Evolutionary conservation across 2,329 filamentous ascomycete species (phyloP).

Genomic region (Xylariales sp.): DNA sequence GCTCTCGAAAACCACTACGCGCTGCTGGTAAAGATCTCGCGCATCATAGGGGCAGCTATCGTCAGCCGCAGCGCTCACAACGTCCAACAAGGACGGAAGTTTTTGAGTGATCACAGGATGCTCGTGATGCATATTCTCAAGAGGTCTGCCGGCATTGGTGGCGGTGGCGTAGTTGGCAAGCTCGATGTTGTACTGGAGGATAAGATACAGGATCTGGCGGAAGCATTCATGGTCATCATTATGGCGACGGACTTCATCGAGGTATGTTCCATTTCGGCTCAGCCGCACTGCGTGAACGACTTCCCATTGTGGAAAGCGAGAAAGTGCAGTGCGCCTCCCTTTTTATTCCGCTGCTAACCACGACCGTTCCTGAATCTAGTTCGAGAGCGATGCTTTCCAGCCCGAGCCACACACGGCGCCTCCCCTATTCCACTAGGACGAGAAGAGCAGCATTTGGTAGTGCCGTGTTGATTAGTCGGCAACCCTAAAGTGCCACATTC

Average conservation of each 20-base stretch:
- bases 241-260: constrained; percentile 80
- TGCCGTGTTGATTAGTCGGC: background rate
- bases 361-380: too few species aligned
- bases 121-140: constrained; percentile 89
- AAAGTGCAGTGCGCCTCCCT: too few species aligned
- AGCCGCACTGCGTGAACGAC: too few species aligned
- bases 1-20: constrained; percentile 80
- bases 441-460: constrained; percentile 1
- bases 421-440: constrained; percentile 21
- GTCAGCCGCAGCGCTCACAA: constrained; percentile 80
- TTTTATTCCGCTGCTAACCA: too few species aligned
- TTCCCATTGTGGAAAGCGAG: too few species aligned
- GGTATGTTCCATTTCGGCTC: constrained; percentile 47
- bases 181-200: constrained; percentile 44
- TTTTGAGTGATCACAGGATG: constrained; percentile 77
- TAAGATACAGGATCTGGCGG: constrained; percentile 71
- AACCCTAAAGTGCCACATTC: constrained; percentile 2
- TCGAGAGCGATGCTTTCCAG: constrained; percentile 18
- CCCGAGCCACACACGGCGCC: constrained; percentile 15
- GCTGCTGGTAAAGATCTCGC: constrained; percentile 73
- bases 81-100: constrained; percentile 71
- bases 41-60: constrained; percentile 78
- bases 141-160: constrained; percentile 74
- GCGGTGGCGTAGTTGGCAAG: constrained; percentile 33
- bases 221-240: constrained; percentile 80